Conservation (phyloP, 768 basidiomycete genomes). For the Dentipellis fragilis region DNA sequence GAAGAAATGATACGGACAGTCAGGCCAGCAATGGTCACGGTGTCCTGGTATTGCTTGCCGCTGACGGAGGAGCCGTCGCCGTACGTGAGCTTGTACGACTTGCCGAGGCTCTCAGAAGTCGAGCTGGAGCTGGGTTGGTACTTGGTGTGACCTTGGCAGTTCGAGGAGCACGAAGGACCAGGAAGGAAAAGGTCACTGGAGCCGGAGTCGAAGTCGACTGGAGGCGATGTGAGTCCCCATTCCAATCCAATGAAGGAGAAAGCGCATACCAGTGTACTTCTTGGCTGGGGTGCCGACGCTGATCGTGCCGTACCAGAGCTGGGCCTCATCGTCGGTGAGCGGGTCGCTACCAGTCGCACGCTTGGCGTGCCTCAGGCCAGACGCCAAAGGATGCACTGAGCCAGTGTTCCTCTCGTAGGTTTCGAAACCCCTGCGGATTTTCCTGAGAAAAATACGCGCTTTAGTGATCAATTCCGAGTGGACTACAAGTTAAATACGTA, state of each 20-base stretch:
- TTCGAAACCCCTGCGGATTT: constrained; percentile 5
- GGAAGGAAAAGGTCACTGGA: constrained; percentile 27
- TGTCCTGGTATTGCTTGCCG: constrained; percentile 33
- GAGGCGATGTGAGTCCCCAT: not conserved
- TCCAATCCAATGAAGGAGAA: no score
- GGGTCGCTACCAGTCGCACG: not conserved
- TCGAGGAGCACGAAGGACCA: constrained; percentile 16
- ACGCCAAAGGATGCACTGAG: constrained; percentile 1
- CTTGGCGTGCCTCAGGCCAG: not conserved
- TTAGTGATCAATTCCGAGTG: no score
- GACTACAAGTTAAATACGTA: not conserved
- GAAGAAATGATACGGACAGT: constrained; percentile 6
- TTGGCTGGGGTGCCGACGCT: constrained; percentile 11
- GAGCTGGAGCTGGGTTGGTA: constrained; percentile 2
- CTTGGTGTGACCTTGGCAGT: constrained; percentile 16
- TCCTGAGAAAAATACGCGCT: not conserved
- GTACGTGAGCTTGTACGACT: constrained; percentile 25
- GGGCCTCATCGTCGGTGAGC: constrained; percentile 1
- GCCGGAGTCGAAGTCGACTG: constrained; percentile 31
- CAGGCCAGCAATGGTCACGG: constrained; percentile 29
- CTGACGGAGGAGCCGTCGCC: constrained; percentile 27
- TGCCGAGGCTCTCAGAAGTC: constrained; percentile 8
- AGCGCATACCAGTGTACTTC: constrained; percentile 3
- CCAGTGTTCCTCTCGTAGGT: constrained; percentile 11
- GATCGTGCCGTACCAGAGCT: constrained; percentile 11